These are phyloP conservation scores for Pythium scleroteichum DNA, from an alignment of 352 stramenopile species.

Conservation along the genomic window DNA sequence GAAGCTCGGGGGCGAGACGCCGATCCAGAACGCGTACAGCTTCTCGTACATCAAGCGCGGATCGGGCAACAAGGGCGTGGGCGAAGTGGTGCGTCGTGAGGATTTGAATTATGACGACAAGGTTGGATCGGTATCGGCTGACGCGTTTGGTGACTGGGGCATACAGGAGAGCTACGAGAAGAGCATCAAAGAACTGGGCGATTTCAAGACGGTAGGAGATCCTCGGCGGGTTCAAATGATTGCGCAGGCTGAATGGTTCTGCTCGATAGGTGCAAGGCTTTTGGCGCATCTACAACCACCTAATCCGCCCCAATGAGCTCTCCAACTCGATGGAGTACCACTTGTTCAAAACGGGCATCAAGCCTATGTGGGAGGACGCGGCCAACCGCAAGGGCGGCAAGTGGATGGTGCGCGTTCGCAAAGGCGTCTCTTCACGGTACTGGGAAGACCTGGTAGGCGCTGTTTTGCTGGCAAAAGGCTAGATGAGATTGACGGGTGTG, in stretches of 20 bases:
- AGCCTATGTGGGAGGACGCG: conserved; percentile 93
- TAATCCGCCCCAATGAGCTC: conserved; percentile 90
- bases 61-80: conserved; percentile 69
- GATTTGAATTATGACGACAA: neutral
- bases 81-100: conserved; percentile 41
- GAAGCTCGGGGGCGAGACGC: conserved; percentile 40
- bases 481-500: neutral
- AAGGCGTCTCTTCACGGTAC: conserved; percentile 89
- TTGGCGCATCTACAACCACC: conserved; percentile 93
- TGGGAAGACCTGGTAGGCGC: conserved; percentile 90
- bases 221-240: neutral
- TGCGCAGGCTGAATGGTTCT: neutral
- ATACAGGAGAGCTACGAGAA: conserved; percentile 91
- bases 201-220: conserved; percentile 86
- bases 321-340: conserved; percentile 92
- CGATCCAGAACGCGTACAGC: conserved; percentile 89
- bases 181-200: conserved; percentile 91
- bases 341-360: conserved; percentile 94
- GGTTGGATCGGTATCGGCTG: neutral
- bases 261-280: conserved; percentile 89
- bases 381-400: conserved; percentile 91
- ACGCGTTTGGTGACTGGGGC: neutral
- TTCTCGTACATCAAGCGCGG: conserved; percentile 91
- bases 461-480: too few relatives aligned
- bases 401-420: conserved; percentile 93